phyloP scores from a whole-genome alignment of 2,329 filamentous ascomycete species.

The Xylariaceae sp. region DNA sequence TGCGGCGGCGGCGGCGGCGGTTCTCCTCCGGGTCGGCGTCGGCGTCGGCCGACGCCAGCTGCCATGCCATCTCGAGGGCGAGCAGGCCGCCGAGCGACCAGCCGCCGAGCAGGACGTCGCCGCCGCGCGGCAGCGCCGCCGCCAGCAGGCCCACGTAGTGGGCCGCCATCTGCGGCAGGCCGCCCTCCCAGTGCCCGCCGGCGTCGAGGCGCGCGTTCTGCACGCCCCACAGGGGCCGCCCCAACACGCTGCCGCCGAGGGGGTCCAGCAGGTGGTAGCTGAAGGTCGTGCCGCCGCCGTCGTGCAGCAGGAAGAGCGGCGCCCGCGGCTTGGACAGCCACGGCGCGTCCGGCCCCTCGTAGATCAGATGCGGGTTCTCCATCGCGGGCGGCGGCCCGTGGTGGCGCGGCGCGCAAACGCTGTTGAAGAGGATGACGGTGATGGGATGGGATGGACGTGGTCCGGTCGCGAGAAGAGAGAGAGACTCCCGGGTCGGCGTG shows the following conservation, averaged over 20 bases:
- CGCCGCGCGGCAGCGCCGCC: constrained; percentile 26
- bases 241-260: constrained; percentile 39
- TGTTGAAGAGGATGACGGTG: no score
- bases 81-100: constrained; percentile 49
- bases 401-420: no score
- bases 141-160: constrained; percentile 42
- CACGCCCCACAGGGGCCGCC: no score
- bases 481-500: no score
- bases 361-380: constrained; percentile 22
- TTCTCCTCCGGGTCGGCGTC: no score
- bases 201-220: constrained; percentile 45
- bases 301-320: constrained; percentile 52
- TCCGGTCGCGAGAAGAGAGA: no score
- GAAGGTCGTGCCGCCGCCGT: constrained; percentile 54
- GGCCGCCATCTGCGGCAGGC: constrained; percentile 46
- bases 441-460: no score
- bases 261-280: constrained; percentile 46
- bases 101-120: constrained; percentile 43
- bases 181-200: constrained; percentile 40
- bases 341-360: constrained; percentile 14
- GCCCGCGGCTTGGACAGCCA: constrained; percentile 15
- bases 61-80: constrained; percentile 41
- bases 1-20: no score
- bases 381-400: no score
- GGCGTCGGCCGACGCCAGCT: constrained; percentile 30